Percentiles rank a stretch among this genome's conserved stretches.
Conservation (phyloP, 768 basidiomycete genomes). For the Leccinum uliginosum region DNA sequence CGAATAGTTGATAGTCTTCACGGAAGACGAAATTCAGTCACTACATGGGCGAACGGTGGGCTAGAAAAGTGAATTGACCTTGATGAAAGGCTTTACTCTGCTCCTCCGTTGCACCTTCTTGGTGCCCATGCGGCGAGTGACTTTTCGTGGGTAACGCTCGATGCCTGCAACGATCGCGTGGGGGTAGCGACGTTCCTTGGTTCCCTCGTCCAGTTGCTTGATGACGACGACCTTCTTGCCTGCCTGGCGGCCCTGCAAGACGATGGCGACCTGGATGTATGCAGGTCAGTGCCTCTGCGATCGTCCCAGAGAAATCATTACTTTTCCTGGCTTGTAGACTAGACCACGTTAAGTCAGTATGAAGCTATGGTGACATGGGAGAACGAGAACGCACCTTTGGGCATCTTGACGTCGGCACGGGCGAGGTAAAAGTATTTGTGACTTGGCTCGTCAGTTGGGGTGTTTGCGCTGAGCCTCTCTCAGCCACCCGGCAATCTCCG, state of each 20-base stretch:
- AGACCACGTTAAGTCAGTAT: constrained; percentile 14
- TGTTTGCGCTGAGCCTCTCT: neutral
- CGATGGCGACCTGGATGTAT: constrained; percentile 74
- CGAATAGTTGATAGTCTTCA: constrained; percentile 91
- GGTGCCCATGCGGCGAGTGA: constrained; percentile 95
- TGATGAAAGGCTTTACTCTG: constrained; percentile 99
- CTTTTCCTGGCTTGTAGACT: constrained; percentile 98
- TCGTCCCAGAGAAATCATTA: constrained; percentile 26
- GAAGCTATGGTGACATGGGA: neutral
- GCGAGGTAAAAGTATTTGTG: constrained; percentile 18
- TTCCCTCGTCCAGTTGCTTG: constrained; percentile 95
- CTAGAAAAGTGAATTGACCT: constrained; percentile 50
- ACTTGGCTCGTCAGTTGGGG: constrained; percentile 16
- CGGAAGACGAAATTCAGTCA: neutral
- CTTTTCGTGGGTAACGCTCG: constrained; percentile 97
- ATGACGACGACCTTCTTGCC: constrained; percentile 99
- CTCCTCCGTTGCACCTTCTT: constrained; percentile 90
- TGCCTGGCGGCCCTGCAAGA: constrained; percentile 98
- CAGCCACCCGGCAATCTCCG: constrained; percentile 37
- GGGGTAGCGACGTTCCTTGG: constrained; percentile 93
- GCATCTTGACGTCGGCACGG: constrained; percentile 39
- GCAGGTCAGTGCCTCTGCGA: neutral
- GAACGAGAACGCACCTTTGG: constrained; percentile 31
- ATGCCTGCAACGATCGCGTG: constrained; percentile 98
- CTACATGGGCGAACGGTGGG: neutral